Evolutionary conservation across 371 early-diverging fungal species (phyloP), one percentile per base, ranked within the genome.

Genomic region (Furculomyces boomerangus): DNA sequence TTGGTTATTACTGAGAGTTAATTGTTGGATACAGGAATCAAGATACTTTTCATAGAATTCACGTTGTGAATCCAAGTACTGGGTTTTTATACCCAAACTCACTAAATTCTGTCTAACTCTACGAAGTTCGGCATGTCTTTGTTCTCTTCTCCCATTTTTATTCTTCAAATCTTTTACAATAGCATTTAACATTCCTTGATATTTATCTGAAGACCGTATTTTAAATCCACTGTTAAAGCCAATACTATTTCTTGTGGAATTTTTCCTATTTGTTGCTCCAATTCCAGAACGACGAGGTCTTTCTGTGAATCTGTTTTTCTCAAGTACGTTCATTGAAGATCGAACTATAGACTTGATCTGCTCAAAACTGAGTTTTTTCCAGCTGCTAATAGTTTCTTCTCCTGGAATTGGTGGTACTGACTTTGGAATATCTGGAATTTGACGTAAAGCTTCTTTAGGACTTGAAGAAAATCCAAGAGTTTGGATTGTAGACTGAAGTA

Each of bases 111-210:
- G 72, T 43, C 76, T 73, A 51, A 94, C 74, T 37, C 79, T 74
- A 20, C 67, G 60, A 46, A 89, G 61, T 58, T 96, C 96, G 0
- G 67, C 61, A 2, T 79, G 72, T 22, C 92, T 76, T 59, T 85
- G 81, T 32, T 77, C 63, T 28, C 94, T 80, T 7, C 92, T 79
- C 18, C 83, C 73, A 58, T 90, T 86, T 69, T 93, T 93, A 55
- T 86, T 90, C 24, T 90, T 79, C 68, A 98, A 89, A 62, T 94
- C 93, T 49, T 71, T 73, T 1, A 89, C 94, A 61, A 97, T 91
- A 50, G 84, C 72, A 57, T 87, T 91, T 46, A 97, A 73, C 71
- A 97, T 79, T 29, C 81, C 84, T 67, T 93, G 93, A 66, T 90
- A 93, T 41, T 68, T 68, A 66, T 69, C 73, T 39, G 49, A 57